Conservation (phyloP, 2,329 filamentous ascomycete genomes). For the Pseudopyrenochaeta lycopersici region DNA sequence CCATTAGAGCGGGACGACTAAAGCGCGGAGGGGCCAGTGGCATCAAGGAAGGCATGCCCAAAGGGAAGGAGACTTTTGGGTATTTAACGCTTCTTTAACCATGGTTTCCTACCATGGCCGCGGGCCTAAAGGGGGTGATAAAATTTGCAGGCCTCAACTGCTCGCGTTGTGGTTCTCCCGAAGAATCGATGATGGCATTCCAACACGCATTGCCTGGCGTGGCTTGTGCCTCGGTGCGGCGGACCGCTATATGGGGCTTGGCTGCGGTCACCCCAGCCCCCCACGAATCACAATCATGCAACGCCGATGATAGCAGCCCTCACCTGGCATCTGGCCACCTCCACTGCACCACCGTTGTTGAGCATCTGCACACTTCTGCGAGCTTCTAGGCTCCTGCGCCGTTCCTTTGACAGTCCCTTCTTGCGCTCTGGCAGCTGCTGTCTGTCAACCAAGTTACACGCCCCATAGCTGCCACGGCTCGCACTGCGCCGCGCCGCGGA, state of each 20-base stretch:
- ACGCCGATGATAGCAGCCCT: constrained; percentile 32
- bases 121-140: not conserved
- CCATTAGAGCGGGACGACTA: constrained; percentile 17
- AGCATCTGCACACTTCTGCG: constrained; percentile 5
- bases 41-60: not conserved
- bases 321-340: constrained; percentile 20
- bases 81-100: not conserved
- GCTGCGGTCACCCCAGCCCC: constrained; percentile 17
- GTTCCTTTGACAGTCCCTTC: constrained; percentile 13
- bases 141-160: too few relatives aligned
- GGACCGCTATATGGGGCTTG: constrained; percentile 19
- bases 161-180: not conserved
- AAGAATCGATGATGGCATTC: not conserved
- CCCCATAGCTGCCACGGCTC: constrained; percentile 25
- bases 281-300: constrained; percentile 31
- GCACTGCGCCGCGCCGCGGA: constrained; percentile 24
- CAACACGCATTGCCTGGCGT: not conserved
- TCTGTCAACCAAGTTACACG: constrained; percentile 2
- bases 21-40: constrained; percentile 3
- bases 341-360: constrained; percentile 5
- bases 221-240: constrained; percentile 23
- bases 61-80: not conserved
- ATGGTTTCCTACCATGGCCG: not conserved
- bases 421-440: constrained; percentile 1
- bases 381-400: constrained; percentile 22